Conservation (phyloP, 1,284 basidiomycete genomes). For the Tylopilus orsonianus region DNA sequence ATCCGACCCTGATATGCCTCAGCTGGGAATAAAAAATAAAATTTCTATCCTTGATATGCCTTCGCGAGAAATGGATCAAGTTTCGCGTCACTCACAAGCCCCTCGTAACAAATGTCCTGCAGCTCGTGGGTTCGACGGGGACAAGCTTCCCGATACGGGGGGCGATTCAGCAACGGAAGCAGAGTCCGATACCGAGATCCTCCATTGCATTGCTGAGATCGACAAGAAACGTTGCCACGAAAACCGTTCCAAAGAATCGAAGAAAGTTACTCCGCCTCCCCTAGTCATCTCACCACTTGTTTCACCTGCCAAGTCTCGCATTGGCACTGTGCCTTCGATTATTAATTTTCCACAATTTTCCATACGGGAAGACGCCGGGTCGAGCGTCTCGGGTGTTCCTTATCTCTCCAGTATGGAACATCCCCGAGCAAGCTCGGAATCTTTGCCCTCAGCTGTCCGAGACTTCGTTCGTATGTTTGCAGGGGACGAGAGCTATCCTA, state of each 20-base stretch:
- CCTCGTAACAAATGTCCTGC: neutral
- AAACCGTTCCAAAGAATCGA: neutral
- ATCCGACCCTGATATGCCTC: conserved; percentile 23
- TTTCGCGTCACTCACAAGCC: neutral
- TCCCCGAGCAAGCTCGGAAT: conserved; percentile 6
- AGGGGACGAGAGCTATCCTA: conserved; percentile 44
- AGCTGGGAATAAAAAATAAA: conserved; percentile 6
- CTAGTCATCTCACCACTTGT: conserved; percentile 29
- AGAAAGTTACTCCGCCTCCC: conserved; percentile 2
- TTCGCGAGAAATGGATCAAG: neutral
- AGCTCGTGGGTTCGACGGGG: neutral
- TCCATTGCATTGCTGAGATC: conserved; percentile 29
- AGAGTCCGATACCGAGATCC: conserved; percentile 34
- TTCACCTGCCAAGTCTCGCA: conserved; percentile 23
- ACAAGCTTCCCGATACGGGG: conserved; percentile 3
- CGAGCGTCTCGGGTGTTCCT: conserved; percentile 3
- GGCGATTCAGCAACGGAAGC: conserved; percentile 36
- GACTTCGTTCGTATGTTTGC: conserved; percentile 45
- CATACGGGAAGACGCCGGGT: conserved; percentile 6
- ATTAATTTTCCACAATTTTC: conserved; percentile 2
- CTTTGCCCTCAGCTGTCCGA: conserved; percentile 32
- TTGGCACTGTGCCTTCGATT: conserved; percentile 2
- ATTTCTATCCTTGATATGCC: neutral
- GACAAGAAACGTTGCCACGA: conserved; percentile 7
- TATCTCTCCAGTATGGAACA: neutral